Evolutionary conservation across 331 rosid genomes (phyloP), one percentile per base, ranked within the genome.

Genomic region (Rhamnella rubrinervis): DNA sequence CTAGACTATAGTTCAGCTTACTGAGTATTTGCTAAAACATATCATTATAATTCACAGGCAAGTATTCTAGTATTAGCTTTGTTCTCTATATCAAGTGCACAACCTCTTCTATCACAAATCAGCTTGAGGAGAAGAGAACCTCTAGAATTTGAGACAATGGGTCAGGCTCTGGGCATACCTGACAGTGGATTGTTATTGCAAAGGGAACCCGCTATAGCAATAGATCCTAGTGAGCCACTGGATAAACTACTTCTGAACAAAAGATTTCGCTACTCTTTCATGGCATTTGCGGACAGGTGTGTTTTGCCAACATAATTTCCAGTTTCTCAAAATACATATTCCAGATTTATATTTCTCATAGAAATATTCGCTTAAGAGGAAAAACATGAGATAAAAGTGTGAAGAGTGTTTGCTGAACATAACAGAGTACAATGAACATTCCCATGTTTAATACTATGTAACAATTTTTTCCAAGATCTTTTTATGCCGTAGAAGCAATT

Each of bases 251-350:
- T 95, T 74, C 46, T 78, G 75, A 86, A 91, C 80, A 91, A 87
- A 76, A 86, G 77, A 82, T 95, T 95, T 75, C 84, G 96, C 53
- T 96, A 83, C 53, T 91, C 97, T 55, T 93, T 93, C 88, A 89
- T 87, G 96, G 90, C 86, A 59, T 95, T 95, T 75, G 97, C 99
- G 21, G 96, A 91, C 75, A 91, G 99, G 99, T 95, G 61, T 68
- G 55, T 21, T 59, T 23, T 72, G 67, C 65, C 72, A 68, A 61
- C 59, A 39, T 68, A 28, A 68, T 51, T 68, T 63, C 18, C 31
- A 2, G 59, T 66, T 12, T 80, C 28, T 57, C 57, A 52, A 40
- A 56, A 51, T 59, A 35, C 60, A 53, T 64, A 62, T 60, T 51
- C 10, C 16, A 25, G 37, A 14, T 35, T 37, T 68, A 59, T 60